phyloP scores from a whole-genome alignment of 345 rosid species.

The Diplotaxis tenuifolia region DNA sequence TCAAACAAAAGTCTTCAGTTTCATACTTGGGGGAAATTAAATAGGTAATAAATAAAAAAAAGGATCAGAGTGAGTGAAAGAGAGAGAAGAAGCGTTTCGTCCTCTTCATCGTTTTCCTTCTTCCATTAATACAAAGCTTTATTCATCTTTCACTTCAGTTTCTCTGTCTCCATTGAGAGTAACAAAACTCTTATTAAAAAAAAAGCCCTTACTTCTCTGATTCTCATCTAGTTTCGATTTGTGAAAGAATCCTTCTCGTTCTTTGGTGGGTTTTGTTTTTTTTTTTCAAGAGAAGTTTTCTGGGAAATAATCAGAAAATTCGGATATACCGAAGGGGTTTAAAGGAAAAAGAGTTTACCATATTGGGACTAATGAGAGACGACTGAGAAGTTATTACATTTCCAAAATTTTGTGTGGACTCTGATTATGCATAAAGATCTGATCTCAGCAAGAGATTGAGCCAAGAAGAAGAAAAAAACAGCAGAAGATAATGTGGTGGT shows the following conservation, averaged over 20 bases:
- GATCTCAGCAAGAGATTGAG: neutral
- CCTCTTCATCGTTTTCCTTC: constrained; percentile 32
- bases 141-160: constrained; percentile 35
- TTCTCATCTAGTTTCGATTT: constrained; percentile 12
- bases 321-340: constrained; percentile 12
- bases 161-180: constrained; percentile 1
- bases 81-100: constrained; percentile 37
- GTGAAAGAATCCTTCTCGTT: constrained; percentile 1
- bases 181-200: neutral
- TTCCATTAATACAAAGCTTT: constrained; percentile 31
- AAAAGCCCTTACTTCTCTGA: neutral
- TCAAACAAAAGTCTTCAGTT: constrained; percentile 33
- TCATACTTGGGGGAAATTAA: constrained; percentile 23
- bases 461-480: neutral
- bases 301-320: constrained; percentile 10
- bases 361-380: constrained; percentile 29
- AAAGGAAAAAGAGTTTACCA: constrained; percentile 30
- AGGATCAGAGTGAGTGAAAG: constrained; percentile 24
- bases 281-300: neutral
- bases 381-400: constrained; percentile 26
- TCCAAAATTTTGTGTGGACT: constrained; percentile 14
- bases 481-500: constrained; percentile 35
- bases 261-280: neutral
- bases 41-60: constrained; percentile 21
- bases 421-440: neutral